Percentiles rank a stretch among this genome's conserved stretches.
These are phyloP conservation scores for Cocos nucifera DNA, from an alignment of 176 grass and related monocot species.

Conservation along the genomic window DNA sequence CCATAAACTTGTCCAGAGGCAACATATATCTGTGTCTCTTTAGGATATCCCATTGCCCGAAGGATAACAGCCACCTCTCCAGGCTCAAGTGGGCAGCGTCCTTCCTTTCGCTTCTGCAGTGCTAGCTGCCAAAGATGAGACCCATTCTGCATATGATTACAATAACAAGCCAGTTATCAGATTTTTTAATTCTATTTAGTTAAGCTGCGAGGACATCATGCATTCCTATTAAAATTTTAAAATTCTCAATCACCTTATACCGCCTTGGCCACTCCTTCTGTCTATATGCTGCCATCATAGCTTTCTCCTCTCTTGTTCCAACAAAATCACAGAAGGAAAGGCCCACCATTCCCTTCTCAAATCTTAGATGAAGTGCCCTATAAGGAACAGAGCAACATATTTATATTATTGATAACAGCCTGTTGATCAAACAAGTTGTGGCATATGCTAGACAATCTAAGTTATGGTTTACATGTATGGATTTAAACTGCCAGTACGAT, in stretches of 20 bases:
- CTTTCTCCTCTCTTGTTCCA: slow-evolving; percentile 88
- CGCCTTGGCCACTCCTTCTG: slow-evolving; percentile 91
- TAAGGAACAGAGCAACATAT: slow-evolving; percentile 17
- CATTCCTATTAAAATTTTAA: neutral
- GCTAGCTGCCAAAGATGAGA: slow-evolving; percentile 84
- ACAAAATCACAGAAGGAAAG: slow-evolving; percentile 98
- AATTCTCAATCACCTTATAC: slow-evolving; percentile 56
- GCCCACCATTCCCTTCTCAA: slow-evolving; percentile 98
- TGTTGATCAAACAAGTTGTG: no score
- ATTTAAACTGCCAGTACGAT: slow-evolving; percentile 62
- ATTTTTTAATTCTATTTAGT: no score
- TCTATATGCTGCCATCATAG: slow-evolving; percentile 91
- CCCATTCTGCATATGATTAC: slow-evolving; percentile 50
- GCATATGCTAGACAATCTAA: no score
- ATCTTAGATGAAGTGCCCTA: slow-evolving; percentile 97
- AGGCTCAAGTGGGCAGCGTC: slow-evolving; percentile 87
- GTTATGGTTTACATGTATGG: slow-evolving; percentile 68
- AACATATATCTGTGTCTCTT: slow-evolving; percentile 94
- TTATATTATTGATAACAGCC: slow-evolving; percentile 1
- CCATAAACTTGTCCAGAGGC: slow-evolving; percentile 96
- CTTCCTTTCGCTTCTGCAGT: slow-evolving; percentile 94
- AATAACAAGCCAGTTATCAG: no score
- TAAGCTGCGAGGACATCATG: neutral
- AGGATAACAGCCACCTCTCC: slow-evolving; percentile 87
- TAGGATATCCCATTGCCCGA: slow-evolving; percentile 83